Conservation (phyloP, 176 grass and related monocot species). For the Musa itinerans region DNA sequence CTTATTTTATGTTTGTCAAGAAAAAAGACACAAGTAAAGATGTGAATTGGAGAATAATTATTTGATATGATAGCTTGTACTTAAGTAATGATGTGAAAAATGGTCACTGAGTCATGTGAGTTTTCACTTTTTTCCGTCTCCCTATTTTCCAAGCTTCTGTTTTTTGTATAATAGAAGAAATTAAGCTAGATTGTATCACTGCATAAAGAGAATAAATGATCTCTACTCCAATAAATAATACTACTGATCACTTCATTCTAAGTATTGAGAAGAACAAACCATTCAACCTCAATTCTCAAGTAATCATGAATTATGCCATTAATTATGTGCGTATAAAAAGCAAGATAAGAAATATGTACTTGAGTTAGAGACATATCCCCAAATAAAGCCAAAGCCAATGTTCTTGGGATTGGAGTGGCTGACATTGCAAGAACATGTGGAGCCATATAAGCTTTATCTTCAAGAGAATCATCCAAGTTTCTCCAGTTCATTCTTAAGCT, state of each 20-base stretch:
- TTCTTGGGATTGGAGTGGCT: slow-evolving; percentile 94
- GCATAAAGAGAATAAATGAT: neutral
- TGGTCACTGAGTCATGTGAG: too few relatives aligned
- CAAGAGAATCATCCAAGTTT: slow-evolving; percentile 34
- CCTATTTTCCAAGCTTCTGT: neutral
- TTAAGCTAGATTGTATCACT: neutral
- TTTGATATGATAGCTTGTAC: too few relatives aligned
- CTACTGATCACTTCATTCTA: neutral
- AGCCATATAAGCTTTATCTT: slow-evolving; percentile 80
- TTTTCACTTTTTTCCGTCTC: too few relatives aligned
- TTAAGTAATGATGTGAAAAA: too few relatives aligned
- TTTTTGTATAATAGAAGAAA: neutral
- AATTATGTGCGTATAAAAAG: neutral
- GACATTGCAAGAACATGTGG: slow-evolving; percentile 95
- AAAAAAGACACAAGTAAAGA: too few relatives aligned
- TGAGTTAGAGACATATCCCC: slow-evolving; percentile 97
- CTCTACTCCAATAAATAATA: too few relatives aligned
- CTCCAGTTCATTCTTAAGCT: slow-evolving; percentile 41
- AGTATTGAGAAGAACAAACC: neutral
- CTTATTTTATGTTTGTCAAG: too few relatives aligned
- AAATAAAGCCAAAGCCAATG: slow-evolving; percentile 86
- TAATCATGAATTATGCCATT: neutral
- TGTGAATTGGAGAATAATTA: too few relatives aligned
- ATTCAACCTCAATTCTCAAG: neutral
- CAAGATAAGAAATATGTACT: slow-evolving; percentile 31